Conservation (phyloP, 129 eudicot species). For the Logfia minima region DNA sequence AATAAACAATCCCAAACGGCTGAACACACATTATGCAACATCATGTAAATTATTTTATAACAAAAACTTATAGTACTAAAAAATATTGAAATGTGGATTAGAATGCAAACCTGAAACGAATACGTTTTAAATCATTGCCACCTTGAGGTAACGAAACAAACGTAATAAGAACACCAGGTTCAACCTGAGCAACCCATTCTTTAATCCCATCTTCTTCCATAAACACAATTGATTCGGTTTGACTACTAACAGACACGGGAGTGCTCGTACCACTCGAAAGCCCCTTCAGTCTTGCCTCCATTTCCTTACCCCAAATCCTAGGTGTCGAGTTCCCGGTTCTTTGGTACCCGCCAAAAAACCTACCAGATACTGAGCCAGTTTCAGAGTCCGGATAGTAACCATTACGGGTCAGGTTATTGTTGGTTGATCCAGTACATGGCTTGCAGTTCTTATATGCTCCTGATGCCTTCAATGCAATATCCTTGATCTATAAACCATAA, state of each 20-base stretch:
- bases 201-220: constrained; percentile 71
- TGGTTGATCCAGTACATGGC: constrained; percentile 61
- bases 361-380: constrained; percentile 46
- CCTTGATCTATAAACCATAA: constrained; percentile 59
- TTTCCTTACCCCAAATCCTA: constrained; percentile 66
- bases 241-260: constrained; percentile 77
- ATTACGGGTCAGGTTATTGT: constrained; percentile 26
- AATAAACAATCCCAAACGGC: too few species aligned
- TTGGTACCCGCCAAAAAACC: constrained; percentile 47
- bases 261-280: constrained; percentile 74
- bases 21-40: too few species aligned
- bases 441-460: constrained; percentile 74
- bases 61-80: too few species aligned
- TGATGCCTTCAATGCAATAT: constrained; percentile 81
- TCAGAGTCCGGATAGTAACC: constrained; percentile 42
- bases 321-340: constrained; percentile 51
- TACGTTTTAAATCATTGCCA: constrained; percentile 82
- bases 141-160: constrained; percentile 64
- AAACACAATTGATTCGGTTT: constrained; percentile 64
- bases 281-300: constrained; percentile 75
- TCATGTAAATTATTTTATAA: too few species aligned
- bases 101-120: constrained; percentile 70
- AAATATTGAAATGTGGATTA: not conserved
- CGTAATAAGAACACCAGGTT: constrained; percentile 87
- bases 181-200: constrained; percentile 95